phyloP scores from a whole-genome alignment of 2,329 filamentous ascomycete species.

The Penicillium fuscoglaucum region DNA sequence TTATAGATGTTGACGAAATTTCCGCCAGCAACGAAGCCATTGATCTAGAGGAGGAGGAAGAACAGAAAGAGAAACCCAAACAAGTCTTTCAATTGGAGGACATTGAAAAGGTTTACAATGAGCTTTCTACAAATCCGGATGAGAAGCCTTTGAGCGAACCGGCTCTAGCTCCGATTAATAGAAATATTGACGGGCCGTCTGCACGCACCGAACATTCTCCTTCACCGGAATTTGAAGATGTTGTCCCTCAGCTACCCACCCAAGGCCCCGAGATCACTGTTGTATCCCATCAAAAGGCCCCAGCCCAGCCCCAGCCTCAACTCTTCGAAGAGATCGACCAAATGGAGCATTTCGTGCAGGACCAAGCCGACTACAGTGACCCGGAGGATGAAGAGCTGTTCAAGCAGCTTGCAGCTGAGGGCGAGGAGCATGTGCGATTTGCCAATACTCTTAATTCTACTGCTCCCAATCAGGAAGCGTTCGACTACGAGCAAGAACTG shows the following conservation, averaged over 20 bases:
- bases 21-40: slow-evolving; percentile 33
- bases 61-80: not conserved
- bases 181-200: not conserved
- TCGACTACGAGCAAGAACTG: slow-evolving; percentile 84
- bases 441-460: slow-evolving; percentile 82
- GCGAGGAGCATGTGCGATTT: slow-evolving; percentile 91
- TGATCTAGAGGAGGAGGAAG: slow-evolving; percentile 27
- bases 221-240: slow-evolving; percentile 55
- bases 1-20: slow-evolving; percentile 44
- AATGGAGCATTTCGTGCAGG: slow-evolving; percentile 37
- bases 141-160: not conserved
- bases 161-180: not conserved
- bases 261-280: slow-evolving; percentile 14
- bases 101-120: slow-evolving; percentile 5
- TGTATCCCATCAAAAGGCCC: slow-evolving; percentile 27
- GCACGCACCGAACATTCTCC: slow-evolving; percentile 38
- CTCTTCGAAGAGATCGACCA: slow-evolving; percentile 11
- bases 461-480: slow-evolving; percentile 65
- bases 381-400: slow-evolving; percentile 90
- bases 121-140: not conserved
- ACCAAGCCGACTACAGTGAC: slow-evolving; percentile 71
- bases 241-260: slow-evolving; percentile 34
- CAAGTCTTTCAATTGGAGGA: not conserved
- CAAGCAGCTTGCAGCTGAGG: slow-evolving; percentile 81
- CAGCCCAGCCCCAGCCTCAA: slow-evolving; percentile 8